Evolutionary conservation across 805 yeast species (phyloP).

Genomic region (Wickerhamiella brachini): DNA sequence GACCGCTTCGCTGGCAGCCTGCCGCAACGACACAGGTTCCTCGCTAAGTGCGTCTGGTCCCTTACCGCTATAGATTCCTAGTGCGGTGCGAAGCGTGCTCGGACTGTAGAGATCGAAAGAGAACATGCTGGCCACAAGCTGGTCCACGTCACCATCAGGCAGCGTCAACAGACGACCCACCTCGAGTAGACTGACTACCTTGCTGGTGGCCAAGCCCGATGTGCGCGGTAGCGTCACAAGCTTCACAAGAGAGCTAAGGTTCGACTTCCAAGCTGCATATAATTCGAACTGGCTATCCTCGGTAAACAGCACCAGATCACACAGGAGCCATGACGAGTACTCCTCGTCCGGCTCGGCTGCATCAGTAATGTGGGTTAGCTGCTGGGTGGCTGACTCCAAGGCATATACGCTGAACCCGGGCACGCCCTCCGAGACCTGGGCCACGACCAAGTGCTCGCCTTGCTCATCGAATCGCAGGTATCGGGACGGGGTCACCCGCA

Average conservation of each 20-base stretch:
- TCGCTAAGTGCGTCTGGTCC: not conserved
- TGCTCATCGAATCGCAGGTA: slow-evolving; percentile 4
- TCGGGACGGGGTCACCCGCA: slow-evolving; percentile 9
- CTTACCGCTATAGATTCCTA: not conserved
- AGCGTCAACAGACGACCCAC: slow-evolving; percentile 1
- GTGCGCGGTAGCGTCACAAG: not conserved
- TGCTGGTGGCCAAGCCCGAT: not conserved
- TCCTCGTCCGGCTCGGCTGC: not conserved
- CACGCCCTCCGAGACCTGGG: not conserved
- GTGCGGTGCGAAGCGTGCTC: slow-evolving; percentile 3
- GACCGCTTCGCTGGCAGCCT: not conserved
- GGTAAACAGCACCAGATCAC: slow-evolving; percentile 2
- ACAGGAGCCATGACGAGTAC: slow-evolving; percentile 10
- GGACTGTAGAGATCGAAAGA: not conserved
- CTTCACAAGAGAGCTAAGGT: slow-evolving; percentile 5
- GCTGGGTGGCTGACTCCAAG: not conserved
- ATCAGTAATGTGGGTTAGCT: not conserved
- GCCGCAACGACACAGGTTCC: not conserved
- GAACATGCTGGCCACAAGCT: slow-evolving; percentile 4
- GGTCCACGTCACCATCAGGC: slow-evolving; percentile 8
- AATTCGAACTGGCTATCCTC: not conserved
- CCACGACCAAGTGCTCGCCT: not conserved
- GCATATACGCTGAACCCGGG: not conserved
- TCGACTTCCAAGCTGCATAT: slow-evolving; percentile 11
- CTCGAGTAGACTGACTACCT: not conserved